These are phyloP conservation scores for Yamadazyma sp. DNA, from an alignment of 805 yeast species.

Conservation along the genomic window DNA sequence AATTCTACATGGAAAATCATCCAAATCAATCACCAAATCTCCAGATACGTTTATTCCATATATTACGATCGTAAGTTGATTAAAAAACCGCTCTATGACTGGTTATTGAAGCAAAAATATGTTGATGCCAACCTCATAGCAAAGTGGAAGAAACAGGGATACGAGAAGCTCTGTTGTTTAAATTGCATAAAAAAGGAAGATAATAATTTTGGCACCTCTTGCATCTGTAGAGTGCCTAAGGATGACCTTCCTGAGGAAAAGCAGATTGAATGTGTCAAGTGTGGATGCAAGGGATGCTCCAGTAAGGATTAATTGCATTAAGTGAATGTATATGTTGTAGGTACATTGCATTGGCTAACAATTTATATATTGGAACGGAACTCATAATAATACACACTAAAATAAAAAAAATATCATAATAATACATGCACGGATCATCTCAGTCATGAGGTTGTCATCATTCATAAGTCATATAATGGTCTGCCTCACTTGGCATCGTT, in stretches of 20 bases:
- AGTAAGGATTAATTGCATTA: slow-evolving; percentile 54
- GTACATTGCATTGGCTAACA: too few species aligned
- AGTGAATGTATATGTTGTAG: background rate
- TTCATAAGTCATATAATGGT: slow-evolving; percentile 4
- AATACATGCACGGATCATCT: slow-evolving; percentile 2
- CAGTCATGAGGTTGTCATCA: slow-evolving; percentile 4
- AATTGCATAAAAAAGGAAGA: slow-evolving; percentile 68
- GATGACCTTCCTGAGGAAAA: slow-evolving; percentile 42
- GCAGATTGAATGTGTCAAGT: slow-evolving; percentile 61
- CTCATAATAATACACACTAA: slow-evolving; percentile 9
- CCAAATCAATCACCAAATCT: slow-evolving; percentile 69
- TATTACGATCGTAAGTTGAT: slow-evolving; percentile 71
- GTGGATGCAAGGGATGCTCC: slow-evolving; percentile 87
- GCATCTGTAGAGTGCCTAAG: slow-evolving; percentile 85
- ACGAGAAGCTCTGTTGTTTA: slow-evolving; percentile 82
- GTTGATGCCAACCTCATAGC: slow-evolving; percentile 75
- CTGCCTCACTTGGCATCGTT: slow-evolving; percentile 1
- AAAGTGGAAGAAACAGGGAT: slow-evolving; percentile 80
- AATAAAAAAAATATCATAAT: slow-evolving; percentile 3
- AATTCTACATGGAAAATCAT: slow-evolving; percentile 69
- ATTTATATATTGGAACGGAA: slow-evolving; percentile 3
- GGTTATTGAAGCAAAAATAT: slow-evolving; percentile 65
- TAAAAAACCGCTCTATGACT: slow-evolving; percentile 65
- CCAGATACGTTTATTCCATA: slow-evolving; percentile 72
- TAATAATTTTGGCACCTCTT: slow-evolving; percentile 63